Base-by-base conservation (phyloP, 768 basidiomycete species). In the Exsudoporus frostii region DNA sequence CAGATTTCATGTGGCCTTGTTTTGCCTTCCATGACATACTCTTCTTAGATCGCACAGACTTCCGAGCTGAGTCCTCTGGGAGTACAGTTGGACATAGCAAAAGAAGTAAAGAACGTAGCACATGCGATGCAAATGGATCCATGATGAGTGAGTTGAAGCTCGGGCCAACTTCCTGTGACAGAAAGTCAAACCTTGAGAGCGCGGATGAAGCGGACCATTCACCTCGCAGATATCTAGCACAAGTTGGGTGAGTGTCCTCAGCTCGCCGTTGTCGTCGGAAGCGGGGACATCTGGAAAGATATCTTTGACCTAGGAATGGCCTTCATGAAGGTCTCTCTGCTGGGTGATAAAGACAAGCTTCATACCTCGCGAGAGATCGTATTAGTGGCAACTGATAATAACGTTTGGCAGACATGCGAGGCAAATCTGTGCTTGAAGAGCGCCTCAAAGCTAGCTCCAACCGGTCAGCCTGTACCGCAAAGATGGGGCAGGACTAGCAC, bases 391-490 rank as follows among this genome's bases (percentile, higher is more conserved):
- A 91, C 81, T 2, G 78, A 79, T 58, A 98, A 78, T 57, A 97
- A 72, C 1, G 93, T 98, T 69, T 98, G 93, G 61, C 89, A 89
- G 7, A 97, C 95, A 81, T 98, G 95, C 24, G 94, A 96, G 15
- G 88, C 92, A 74, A 97, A 98, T 27, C 94, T 82, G 64, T 98
- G 89, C 63, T 78, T 83, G 27, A 79, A 73, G 25, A 94, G 76
- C 22, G 73, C 64, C 53, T 82, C 83, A 57, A 84, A 88, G 7
- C 90, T 88, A 53, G 34, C 55, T 39, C 41, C 42, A 49, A 38
- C 34, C 24, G 1, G 44, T 52, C 51, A 47, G 34, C 44, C 33
- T 7, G 56, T 53, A 34, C 41, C 33, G 46, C 29, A 50, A 48
- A 51, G 43, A 49, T 44, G 48, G 30, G 53, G 51, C 3, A 17